Evolutionary conservation across 2,329 filamentous ascomycete genomes (phyloP).

Genomic region (Hypoxylon sp.): DNA sequence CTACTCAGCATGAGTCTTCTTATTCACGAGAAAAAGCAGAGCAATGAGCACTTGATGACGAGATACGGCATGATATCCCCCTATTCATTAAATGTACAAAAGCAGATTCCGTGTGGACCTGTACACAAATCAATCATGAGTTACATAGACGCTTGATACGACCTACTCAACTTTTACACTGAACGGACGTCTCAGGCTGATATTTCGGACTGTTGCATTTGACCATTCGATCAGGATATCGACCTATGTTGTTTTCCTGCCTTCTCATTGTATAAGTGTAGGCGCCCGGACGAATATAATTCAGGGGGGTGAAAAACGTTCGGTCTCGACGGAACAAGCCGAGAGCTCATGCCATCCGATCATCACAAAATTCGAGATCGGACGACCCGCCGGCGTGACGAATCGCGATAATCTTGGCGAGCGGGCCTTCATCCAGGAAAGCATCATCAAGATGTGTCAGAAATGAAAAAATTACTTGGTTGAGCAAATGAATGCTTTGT

Average conservation of each 20-base stretch:
- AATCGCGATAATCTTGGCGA: neutral
- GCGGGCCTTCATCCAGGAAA: neutral
- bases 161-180: constrained; percentile 25
- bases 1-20: constrained; percentile 31
- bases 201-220: neutral
- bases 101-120: constrained; percentile 17
- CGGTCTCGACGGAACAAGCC: neutral
- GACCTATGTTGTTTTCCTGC: too few species aligned
- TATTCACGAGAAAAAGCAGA: constrained; percentile 19
- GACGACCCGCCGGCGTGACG: constrained; percentile 13
- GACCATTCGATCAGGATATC: neutral
- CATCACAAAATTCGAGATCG: constrained; percentile 21
- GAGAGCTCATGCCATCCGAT: constrained; percentile 5
- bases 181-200: neutral
- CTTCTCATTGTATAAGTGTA: neutral
- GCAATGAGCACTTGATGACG: constrained; percentile 52
- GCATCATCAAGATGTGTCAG: constrained; percentile 13
- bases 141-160: constrained; percentile 18
- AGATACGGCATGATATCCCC: constrained; percentile 59
- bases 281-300: neutral
- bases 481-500: constrained; percentile 7
- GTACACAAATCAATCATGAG: constrained; percentile 28
- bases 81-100: constrained; percentile 41
- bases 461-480: constrained; percentile 9
- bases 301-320: too few species aligned